Evolutionary conservation across 805 yeast species (phyloP).

Genomic region (Vanderwaltozyma verrucispora): DNA sequence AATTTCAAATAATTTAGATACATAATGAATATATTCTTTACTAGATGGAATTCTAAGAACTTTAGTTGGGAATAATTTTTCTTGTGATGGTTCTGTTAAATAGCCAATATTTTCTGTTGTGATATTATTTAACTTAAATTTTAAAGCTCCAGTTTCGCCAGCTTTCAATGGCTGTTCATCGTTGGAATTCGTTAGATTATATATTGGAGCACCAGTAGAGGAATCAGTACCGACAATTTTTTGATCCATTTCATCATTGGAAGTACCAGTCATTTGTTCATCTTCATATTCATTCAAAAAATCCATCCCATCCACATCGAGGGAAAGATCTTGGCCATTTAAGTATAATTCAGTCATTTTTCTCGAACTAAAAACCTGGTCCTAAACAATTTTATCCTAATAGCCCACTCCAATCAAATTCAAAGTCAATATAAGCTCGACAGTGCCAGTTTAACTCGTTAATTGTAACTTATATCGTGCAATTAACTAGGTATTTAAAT

Average conservation of each 20-base stretch:
- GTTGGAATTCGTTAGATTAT: conserved; percentile 8
- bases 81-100: conserved; percentile 31
- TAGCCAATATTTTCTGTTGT: conserved; percentile 34
- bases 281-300: conserved; percentile 10
- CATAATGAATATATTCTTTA: conserved; percentile 35
- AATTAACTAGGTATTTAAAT: too few species aligned
- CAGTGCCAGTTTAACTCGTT: too few species aligned
- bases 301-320: conserved; percentile 22
- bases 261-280: conserved; percentile 8
- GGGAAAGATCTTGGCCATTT: conserved; percentile 9
- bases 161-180: conserved; percentile 9
- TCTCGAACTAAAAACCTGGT: too few species aligned
- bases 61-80: conserved; percentile 31
- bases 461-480: too few species aligned
- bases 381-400: too few species aligned
- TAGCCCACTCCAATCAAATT: too few species aligned
- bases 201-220: conserved; percentile 15
- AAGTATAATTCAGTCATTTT: neutral
- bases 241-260: conserved; percentile 14
- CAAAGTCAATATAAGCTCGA: too few species aligned
- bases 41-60: conserved; percentile 34
- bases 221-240: conserved; percentile 16
- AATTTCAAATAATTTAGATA: conserved; percentile 40
- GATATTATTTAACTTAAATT: conserved; percentile 35
- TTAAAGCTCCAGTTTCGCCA: conserved; percentile 20